phyloP scores from a whole-genome alignment of 1,284 basidiomycete species.

The Pholiota adiposa region DNA sequence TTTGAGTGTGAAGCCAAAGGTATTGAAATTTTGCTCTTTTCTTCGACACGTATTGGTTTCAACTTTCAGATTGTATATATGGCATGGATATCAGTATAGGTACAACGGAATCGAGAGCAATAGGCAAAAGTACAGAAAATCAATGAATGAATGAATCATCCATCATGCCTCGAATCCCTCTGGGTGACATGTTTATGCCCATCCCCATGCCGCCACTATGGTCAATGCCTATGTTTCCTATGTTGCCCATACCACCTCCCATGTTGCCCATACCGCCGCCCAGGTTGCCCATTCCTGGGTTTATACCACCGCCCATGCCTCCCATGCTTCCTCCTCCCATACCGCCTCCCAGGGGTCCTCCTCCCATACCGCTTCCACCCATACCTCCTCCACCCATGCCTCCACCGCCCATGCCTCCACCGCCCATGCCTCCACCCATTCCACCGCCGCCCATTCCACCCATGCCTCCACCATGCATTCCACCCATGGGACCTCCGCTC shows the following conservation, averaged over 20 bases:
- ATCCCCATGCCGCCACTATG: conserved; percentile 5
- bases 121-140: conserved; percentile 5
- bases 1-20: background rate
- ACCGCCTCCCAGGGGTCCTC: conserved; percentile 1
- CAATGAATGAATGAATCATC: conserved; percentile 17
- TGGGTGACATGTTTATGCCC: conserved; percentile 27
- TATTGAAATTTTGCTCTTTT: too few relatives aligned
- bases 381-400: conserved; percentile 13
- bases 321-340: conserved; percentile 13
- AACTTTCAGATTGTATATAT: background rate
- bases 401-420: conserved; percentile 7
- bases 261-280: conserved; percentile 32
- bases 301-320: conserved; percentile 23
- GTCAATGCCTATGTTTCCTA: conserved; percentile 12
- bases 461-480: conserved; percentile 31
- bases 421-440: conserved; percentile 15
- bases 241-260: conserved; percentile 26
- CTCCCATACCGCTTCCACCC: conserved; percentile 3
- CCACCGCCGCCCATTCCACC: conserved; percentile 23
- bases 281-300: conserved; percentile 27
- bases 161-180: conserved; percentile 21
- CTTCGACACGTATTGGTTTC: too few relatives aligned
- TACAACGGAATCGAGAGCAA: background rate
- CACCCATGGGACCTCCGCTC: conserved; percentile 19
- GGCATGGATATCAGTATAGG: conserved; percentile 3